phyloP scores from a whole-genome alignment of 2,329 filamentous ascomycete species.

The Fusarium sp. region DNA sequence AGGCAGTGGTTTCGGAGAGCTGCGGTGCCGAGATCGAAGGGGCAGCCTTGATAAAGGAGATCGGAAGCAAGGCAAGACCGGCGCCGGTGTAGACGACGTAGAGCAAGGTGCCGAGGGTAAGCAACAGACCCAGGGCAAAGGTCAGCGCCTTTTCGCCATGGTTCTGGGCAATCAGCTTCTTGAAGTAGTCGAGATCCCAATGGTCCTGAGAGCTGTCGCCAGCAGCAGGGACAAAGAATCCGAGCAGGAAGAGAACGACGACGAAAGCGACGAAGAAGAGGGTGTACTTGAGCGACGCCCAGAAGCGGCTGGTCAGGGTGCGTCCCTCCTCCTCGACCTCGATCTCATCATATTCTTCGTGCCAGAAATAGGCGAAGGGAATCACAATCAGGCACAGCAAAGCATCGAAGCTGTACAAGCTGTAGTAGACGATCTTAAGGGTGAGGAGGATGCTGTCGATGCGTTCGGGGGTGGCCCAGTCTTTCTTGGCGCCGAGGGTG shows the following conservation, averaged over 20 bases:
- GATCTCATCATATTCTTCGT: slow-evolving; percentile 96
- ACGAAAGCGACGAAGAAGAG: slow-evolving; percentile 84
- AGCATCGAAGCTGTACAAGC: slow-evolving; percentile 90
- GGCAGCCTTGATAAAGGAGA: slow-evolving; percentile 91
- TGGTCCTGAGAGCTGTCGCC: slow-evolving; percentile 74
- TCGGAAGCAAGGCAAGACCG: slow-evolving; percentile 88
- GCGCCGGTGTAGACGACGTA: slow-evolving; percentile 91
- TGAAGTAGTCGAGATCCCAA: slow-evolving; percentile 92
- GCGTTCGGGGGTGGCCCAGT: slow-evolving; percentile 89
- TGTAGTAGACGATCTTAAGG: slow-evolving; percentile 91
- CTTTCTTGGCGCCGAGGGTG: slow-evolving; percentile 84
- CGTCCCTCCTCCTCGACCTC: slow-evolving; percentile 86
- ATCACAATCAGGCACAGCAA: slow-evolving; percentile 89
- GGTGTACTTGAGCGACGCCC: slow-evolving; percentile 92
- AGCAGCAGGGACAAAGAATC: slow-evolving; percentile 91
- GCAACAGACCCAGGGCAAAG: slow-evolving; percentile 88
- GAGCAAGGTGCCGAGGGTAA: slow-evolving; percentile 85
- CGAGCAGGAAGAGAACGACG: slow-evolving; percentile 86
- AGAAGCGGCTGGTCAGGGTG: slow-evolving; percentile 76
- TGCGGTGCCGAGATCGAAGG: slow-evolving; percentile 87
- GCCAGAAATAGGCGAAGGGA: slow-evolving; percentile 98
- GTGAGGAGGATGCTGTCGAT: slow-evolving; percentile 83
- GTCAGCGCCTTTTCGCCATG: slow-evolving; percentile 93
- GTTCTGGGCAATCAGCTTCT: slow-evolving; percentile 79
- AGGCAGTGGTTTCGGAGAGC: slow-evolving; percentile 79